Percentiles rank a stretch among this genome's conserved stretches.
phyloP scores from a whole-genome alignment of 331 rosid species.

The Quercus lobata region DNA sequence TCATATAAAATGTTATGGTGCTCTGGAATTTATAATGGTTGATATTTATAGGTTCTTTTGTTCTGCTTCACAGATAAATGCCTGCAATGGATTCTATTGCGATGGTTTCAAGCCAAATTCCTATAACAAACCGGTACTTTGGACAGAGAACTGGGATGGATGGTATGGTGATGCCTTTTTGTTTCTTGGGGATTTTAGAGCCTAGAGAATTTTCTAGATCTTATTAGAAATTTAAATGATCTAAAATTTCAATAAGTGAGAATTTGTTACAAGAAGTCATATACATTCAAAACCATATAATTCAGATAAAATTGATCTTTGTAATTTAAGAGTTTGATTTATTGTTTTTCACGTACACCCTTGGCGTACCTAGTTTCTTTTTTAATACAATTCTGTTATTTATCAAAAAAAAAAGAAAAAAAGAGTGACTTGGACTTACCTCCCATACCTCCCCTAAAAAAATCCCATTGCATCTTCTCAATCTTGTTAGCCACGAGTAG shows the following conservation, averaged over 20 bases:
- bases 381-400: no score
- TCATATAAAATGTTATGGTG: not conserved
- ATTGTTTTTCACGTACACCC: no score
- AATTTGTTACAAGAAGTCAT: not conserved
- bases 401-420: no score
- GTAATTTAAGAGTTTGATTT: no score
- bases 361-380: no score
- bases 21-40: not conserved
- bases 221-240: not conserved
- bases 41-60: not conserved
- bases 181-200: not conserved
- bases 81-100: constrained; percentile 95
- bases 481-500: no score
- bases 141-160: constrained; percentile 99
- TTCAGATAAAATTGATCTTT: not conserved
- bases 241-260: not conserved
- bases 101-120: constrained; percentile 94
- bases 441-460: no score
- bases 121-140: constrained; percentile 56
- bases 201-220: not conserved
- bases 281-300: not conserved
- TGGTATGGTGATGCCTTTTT: constrained; percentile 52
- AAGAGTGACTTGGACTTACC: no score
- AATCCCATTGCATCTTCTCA: no score
- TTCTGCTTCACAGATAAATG: constrained; percentile 59